phyloP scores from a whole-genome alignment of 1,284 basidiomycete genomes.

The Thelephora terrestris region DNA sequence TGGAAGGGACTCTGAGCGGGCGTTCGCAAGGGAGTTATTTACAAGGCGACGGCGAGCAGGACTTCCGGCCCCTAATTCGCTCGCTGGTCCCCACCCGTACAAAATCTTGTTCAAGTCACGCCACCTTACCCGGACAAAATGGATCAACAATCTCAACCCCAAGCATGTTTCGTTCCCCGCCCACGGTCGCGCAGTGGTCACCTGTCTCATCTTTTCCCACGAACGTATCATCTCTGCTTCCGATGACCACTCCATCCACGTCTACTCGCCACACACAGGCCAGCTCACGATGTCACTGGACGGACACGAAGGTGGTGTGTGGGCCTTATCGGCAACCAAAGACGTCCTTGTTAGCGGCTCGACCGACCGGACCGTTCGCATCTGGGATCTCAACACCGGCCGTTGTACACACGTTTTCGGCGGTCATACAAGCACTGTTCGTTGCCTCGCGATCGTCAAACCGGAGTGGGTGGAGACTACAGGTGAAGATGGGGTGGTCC shows the following conservation, averaged over 20 bases:
- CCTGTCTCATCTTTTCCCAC: constrained; percentile 87
- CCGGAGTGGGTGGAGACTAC: constrained; percentile 73
- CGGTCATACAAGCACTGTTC: constrained; percentile 89
- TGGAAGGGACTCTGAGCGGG: constrained; percentile 64
- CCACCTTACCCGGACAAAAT: constrained; percentile 66
- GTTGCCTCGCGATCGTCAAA: constrained; percentile 84
- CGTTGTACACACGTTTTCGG: constrained; percentile 84
- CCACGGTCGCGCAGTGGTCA: constrained; percentile 85
- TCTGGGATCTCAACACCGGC: constrained; percentile 81
- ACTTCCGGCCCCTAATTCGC: constrained; percentile 30
- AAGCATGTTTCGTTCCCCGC: constrained; percentile 76
- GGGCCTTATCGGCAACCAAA: constrained; percentile 80
- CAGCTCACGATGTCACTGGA: constrained; percentile 63
- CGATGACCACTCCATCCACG: constrained; percentile 88
- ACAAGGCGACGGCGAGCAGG: constrained; percentile 42
- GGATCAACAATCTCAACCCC: constrained; percentile 65
- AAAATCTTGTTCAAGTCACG: constrained; percentile 83
- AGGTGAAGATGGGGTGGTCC: constrained; percentile 43
- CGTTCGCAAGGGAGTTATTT: constrained; percentile 56
- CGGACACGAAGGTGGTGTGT: constrained; percentile 92
- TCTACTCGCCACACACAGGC: constrained; percentile 80
- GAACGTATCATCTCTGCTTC: constrained; percentile 93
- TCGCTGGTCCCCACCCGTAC: constrained; percentile 71
- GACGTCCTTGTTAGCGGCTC: constrained; percentile 88
- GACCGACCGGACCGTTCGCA: constrained; percentile 88